phyloP scores from a whole-genome alignment of 164 flowering plant species.

The Chloranthus sessilifolius region DNA sequence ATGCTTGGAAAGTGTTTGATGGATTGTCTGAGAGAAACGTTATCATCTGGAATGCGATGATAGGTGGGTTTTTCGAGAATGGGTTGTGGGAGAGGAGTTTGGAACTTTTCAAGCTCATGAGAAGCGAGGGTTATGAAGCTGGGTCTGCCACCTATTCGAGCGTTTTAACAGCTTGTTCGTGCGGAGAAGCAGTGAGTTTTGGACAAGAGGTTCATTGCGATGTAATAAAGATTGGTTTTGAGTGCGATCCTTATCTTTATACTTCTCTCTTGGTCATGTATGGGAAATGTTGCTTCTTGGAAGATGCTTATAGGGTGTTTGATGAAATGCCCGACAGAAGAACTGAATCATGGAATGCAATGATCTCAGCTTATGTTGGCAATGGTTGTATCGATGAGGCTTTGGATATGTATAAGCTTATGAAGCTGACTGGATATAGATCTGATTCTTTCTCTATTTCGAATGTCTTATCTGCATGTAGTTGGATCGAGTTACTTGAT shows the following conservation, averaged over 20 bases:
- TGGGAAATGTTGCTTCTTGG: constrained; percentile 30
- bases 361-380: constrained; percentile 40
- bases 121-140: constrained; percentile 24
- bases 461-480: constrained; percentile 36
- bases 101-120: constrained; percentile 34
- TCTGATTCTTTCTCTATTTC: constrained; percentile 38
- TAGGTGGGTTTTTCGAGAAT: constrained; percentile 43
- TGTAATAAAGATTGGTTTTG: constrained; percentile 42
- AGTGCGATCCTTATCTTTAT: constrained; percentile 39
- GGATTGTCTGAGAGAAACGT: constrained; percentile 30
- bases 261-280: constrained; percentile 54
- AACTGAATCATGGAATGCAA: constrained; percentile 49
- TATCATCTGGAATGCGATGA: constrained; percentile 60
- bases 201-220: constrained; percentile 48
- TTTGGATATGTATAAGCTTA: constrained; percentile 25
- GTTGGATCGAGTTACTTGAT: constrained; percentile 23
- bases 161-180: constrained; percentile 40
- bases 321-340: constrained; percentile 15
- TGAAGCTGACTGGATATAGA: constrained; percentile 22
- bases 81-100: constrained; percentile 44
- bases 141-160: constrained; percentile 39
- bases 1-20: constrained; percentile 39
- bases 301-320: constrained; percentile 35
- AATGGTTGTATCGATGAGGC: constrained; percentile 30
- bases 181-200: constrained; percentile 25